Percentiles rank a stretch among this genome's conserved stretches.
phyloP scores from a whole-genome alignment of 441 rosid species.

The Adansonia gregorii region DNA sequence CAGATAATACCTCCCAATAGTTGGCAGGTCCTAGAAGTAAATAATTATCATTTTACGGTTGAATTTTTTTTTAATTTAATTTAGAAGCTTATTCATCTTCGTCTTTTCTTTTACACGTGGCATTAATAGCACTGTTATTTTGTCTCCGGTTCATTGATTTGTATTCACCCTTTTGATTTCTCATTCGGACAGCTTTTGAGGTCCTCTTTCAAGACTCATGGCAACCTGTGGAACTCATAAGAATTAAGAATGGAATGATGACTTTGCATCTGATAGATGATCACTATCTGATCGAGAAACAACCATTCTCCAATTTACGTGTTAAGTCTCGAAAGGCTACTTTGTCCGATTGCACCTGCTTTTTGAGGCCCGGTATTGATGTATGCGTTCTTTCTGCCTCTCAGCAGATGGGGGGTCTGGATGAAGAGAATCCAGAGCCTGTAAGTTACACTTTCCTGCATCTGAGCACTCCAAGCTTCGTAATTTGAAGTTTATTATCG shows the following conservation, averaged over 20 bases:
- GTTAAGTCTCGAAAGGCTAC: conserved; percentile 74
- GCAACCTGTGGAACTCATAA: conserved; percentile 62
- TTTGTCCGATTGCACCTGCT: conserved; percentile 68
- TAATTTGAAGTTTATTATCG: background rate
- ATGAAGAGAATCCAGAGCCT: conserved; percentile 40
- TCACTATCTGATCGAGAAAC: conserved; percentile 36
- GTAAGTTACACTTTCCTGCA: conserved; percentile 36
- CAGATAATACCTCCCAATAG: background rate
- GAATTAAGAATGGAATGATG: conserved; percentile 58
- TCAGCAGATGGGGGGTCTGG: conserved; percentile 27
- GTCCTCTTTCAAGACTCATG: conserved; percentile 58
- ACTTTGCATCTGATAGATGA: conserved; percentile 46
- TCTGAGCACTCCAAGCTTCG: background rate
- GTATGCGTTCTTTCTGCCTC: conserved; percentile 60
- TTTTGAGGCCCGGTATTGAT: conserved; percentile 77
- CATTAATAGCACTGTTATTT: background rate
- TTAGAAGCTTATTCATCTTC: background rate
- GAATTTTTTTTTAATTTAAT: background rate
- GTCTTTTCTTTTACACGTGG: background rate
- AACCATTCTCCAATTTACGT: conserved; percentile 64
- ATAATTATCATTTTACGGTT: background rate
- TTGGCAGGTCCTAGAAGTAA: background rate
- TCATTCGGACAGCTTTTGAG: conserved; percentile 70
- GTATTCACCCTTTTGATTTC: conserved; percentile 3
- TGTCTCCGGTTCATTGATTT: background rate